Conservation (phyloP, 495 filamentous ascomycete species). For the Aspergillus saccharolyticus region DNA sequence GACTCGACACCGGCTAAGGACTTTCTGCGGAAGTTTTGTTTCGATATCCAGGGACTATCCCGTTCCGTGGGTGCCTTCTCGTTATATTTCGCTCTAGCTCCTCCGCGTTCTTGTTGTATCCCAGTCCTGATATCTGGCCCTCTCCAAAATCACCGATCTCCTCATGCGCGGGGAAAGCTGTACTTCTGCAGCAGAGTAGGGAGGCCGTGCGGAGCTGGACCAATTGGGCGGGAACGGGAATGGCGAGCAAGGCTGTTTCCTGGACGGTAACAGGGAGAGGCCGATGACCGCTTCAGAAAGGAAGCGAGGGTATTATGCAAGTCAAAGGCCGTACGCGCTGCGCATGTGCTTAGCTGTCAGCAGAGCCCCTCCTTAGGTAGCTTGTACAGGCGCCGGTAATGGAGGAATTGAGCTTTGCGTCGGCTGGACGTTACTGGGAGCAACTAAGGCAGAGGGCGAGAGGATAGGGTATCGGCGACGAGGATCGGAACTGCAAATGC, state of each 20-base stretch:
- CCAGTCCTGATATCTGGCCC: slow-evolving; percentile 19
- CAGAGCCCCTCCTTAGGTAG: slow-evolving; percentile 24
- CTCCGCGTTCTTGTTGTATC: slow-evolving; percentile 10
- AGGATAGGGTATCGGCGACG: slow-evolving; percentile 18
- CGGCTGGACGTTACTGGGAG: slow-evolving; percentile 23
- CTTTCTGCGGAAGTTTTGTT: slow-evolving; percentile 5
- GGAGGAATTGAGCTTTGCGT: slow-evolving; percentile 15
- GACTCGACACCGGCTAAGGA: slow-evolving; percentile 9
- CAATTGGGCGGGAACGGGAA: slow-evolving; percentile 26
- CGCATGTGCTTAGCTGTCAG: slow-evolving; percentile 24
- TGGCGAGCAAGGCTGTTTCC: slow-evolving; percentile 14
- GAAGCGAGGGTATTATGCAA: slow-evolving; percentile 16
- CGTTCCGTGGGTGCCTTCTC: slow-evolving; percentile 10
- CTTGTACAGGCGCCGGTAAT: slow-evolving; percentile 10
- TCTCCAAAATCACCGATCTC: slow-evolving; percentile 34
- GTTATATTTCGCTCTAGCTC: slow-evolving; percentile 5
- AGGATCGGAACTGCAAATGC: slow-evolving; percentile 22
- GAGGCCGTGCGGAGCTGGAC: slow-evolving; percentile 28
- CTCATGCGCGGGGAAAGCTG: slow-evolving; percentile 40
- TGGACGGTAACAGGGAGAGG: slow-evolving; percentile 11
- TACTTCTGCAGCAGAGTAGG: slow-evolving; percentile 29
- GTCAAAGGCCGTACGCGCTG: slow-evolving; percentile 19
- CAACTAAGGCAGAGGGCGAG: slow-evolving; percentile 22
- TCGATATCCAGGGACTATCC: slow-evolving; percentile 15
- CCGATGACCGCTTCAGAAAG: slow-evolving; percentile 13